These are phyloP conservation scores for Candida maltosa DNA, from an alignment of 805 yeast species.

Conservation along the genomic window DNA sequence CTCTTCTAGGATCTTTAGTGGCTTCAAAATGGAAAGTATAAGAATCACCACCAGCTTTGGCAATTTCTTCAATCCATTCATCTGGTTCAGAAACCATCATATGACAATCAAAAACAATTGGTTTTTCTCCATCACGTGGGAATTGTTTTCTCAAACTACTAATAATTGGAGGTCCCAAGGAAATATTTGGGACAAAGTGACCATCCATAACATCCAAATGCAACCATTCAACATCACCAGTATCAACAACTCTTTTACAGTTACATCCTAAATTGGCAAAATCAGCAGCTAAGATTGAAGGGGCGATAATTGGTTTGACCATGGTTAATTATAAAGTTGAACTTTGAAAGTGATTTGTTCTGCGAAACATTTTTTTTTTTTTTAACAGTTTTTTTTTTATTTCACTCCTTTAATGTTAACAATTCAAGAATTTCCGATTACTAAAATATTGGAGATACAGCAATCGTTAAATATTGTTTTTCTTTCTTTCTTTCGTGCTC, in stretches of 20 bases:
- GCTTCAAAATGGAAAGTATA: slow-evolving; percentile 96
- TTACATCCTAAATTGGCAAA: slow-evolving; percentile 87
- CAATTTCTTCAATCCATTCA: slow-evolving; percentile 90
- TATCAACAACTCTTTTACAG: slow-evolving; percentile 73
- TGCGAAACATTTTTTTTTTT: too few relatives aligned
- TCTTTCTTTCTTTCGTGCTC: too few relatives aligned
- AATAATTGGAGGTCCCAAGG: slow-evolving; percentile 90
- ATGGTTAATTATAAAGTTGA: too few relatives aligned
- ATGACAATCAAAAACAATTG: slow-evolving; percentile 83
- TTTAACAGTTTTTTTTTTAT: too few relatives aligned
- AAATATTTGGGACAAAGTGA: slow-evolving; percentile 94
- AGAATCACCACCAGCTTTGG: slow-evolving; percentile 91
- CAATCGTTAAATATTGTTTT: too few relatives aligned
- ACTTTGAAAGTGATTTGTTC: too few relatives aligned
- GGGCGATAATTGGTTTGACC: slow-evolving; percentile 87
- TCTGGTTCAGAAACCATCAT: slow-evolving; percentile 96
- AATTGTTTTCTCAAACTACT: slow-evolving; percentile 70
- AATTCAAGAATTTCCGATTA: too few relatives aligned
- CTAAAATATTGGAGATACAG: too few relatives aligned
- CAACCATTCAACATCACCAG: slow-evolving; percentile 87
- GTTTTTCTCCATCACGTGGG: slow-evolving; percentile 57
- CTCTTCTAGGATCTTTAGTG: slow-evolving; percentile 68
- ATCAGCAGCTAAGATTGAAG: slow-evolving; percentile 90
- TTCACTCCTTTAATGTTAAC: too few relatives aligned
- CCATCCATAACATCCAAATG: slow-evolving; percentile 99